Conservation (phyloP, 2,329 filamentous ascomycete genomes). For the Colletotrichum spaethianum region DNA sequence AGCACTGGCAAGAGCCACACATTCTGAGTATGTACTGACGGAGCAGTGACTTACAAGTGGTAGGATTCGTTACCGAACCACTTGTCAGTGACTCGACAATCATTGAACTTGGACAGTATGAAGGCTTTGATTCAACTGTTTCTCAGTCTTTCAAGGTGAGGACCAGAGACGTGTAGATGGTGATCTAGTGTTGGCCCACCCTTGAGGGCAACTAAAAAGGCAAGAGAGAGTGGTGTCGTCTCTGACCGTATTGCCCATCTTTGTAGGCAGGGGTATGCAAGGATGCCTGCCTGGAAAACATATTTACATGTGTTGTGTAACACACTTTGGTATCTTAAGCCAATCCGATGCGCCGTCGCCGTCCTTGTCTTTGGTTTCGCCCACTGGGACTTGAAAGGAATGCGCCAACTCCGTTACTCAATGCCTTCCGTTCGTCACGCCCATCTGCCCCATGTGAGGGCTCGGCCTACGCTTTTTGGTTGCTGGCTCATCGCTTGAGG, state of each 20-base stretch:
- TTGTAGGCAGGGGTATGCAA: background rate
- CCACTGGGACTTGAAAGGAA: background rate
- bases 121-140: background rate
- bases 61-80: background rate
- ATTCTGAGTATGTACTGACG: no score
- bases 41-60: no score
- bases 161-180: background rate
- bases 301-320: background rate
- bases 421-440: slow-evolving; percentile 27
- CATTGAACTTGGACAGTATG: background rate
- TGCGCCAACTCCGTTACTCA: slow-evolving; percentile 10
- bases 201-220: background rate
- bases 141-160: background rate
- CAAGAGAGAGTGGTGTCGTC: background rate
- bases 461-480: slow-evolving; percentile 29
- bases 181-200: background rate
- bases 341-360: slow-evolving; percentile 7
- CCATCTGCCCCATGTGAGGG: background rate
- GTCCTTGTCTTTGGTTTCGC: slow-evolving; percentile 12
- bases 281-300: background rate
- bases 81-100: background rate
- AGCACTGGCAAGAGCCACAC: background rate
- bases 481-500: slow-evolving; percentile 16
- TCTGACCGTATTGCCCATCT: no score
- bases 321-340: slow-evolving; percentile 25